These are phyloP conservation scores for Puya raimondii DNA, from an alignment of 176 grass and related monocot species.

Conservation along the genomic window DNA sequence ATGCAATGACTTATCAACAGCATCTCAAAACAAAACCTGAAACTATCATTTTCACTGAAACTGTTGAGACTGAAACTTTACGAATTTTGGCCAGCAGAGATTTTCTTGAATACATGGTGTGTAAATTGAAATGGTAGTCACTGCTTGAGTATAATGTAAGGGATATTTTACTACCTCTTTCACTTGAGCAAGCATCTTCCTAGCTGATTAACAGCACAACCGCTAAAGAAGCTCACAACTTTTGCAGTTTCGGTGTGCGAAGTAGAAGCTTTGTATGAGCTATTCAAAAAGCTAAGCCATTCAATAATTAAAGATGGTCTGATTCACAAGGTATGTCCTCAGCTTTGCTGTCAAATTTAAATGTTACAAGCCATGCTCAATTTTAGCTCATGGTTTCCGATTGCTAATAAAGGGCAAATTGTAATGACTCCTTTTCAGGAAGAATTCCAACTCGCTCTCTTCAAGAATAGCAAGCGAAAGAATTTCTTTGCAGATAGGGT, in stretches of 20 bases:
- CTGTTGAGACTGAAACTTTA: too few relatives aligned
- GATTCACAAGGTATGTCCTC: constrained; percentile 55
- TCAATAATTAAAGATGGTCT: constrained; percentile 63
- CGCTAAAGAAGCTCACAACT: not conserved
- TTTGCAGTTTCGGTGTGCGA: constrained; percentile 55
- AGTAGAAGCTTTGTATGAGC: constrained; percentile 71
- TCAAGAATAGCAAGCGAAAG: constrained; percentile 53
- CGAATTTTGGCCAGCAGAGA: too few relatives aligned
- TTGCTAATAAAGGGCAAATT: not conserved
- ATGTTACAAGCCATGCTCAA: not conserved
- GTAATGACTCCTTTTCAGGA: constrained; percentile 29
- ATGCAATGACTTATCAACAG: too few relatives aligned
- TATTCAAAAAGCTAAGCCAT: constrained; percentile 74
- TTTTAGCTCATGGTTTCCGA: not conserved
- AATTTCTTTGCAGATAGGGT: constrained; percentile 79
- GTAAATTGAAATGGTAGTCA: too few relatives aligned
- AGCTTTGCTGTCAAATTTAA: not conserved
- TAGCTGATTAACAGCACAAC: too few relatives aligned
- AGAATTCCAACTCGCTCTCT: constrained; percentile 77
- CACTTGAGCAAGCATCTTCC: not conserved
- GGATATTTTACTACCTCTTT: not conserved
- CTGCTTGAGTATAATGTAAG: too few relatives aligned
- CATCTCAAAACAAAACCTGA: too few relatives aligned
- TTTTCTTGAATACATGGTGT: too few relatives aligned
- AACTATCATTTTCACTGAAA: too few relatives aligned